Base-by-base conservation (phyloP, 1,284 basidiomycete genomes). In the Ganoderma multipileum region DNA sequence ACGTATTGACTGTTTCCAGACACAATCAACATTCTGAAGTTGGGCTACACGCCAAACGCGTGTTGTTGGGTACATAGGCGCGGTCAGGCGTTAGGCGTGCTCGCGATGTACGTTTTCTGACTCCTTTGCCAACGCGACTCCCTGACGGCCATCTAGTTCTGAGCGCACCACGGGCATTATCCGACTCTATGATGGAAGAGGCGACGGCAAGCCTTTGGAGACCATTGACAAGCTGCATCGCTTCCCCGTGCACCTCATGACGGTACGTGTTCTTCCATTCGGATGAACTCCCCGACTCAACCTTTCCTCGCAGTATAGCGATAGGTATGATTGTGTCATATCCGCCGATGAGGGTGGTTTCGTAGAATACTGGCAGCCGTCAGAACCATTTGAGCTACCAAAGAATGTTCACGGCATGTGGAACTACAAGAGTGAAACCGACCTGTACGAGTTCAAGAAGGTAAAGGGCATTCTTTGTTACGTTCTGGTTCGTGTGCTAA, bases 391-490 rank as follows among this genome's bases (percentile, higher is more conserved):
- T 76, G 91, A 91, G 63, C 83, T 91, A 50, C 97, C 97, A 0
- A 91, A 90, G 72, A 88, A 92, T 65, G 84, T 94, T 5, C 85
- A 90, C 0, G 92, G 92, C 1, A 80, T 99, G 70, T 99, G 97
- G 95, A 85, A 91, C 57, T 96, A 88, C 84, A 99, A 99, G 80
- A 94, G 90, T 57, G 86, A 90, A 55, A 99, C 98, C 0, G 96
- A 99, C 77, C 81, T 99, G 39, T 99, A 98, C 80, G 97, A 98
- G 73, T 99, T 99, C 83, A 99, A 98, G 83, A 99, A 99, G 88
- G 95, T 93, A 66, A 18, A 82, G 41, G 18, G 1, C n/a, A 4
- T 3, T 42, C 0, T 64, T 58, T 26, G 54, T 33, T 23, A 16
- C 41, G 7, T 28, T 23, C 1, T n/a, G n/a, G n/a, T 30, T 16